Evolutionary conservation across 805 yeast genomes (phyloP).

Genomic region (Yarrowia porcina): DNA sequence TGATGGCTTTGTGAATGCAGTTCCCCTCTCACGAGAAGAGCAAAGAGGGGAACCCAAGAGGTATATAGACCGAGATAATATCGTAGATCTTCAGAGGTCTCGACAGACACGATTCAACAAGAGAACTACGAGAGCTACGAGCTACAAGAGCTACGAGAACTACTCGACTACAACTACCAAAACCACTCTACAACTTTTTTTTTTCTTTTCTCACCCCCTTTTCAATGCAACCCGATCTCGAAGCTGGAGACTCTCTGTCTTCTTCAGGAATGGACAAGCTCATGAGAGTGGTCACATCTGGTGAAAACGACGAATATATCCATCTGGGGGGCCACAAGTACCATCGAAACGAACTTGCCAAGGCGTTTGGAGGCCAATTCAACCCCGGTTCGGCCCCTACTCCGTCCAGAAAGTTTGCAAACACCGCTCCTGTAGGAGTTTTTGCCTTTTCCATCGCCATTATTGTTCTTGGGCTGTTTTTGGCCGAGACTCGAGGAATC

Average conservation of each 20-base stretch:
- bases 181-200: too few species aligned
- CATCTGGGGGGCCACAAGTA: conserved; percentile 66
- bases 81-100: too few species aligned
- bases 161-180: too few species aligned
- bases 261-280: neutral
- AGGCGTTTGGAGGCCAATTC: conserved; percentile 47
- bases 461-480: conserved; percentile 53
- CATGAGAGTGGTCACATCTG: conserved; percentile 38
- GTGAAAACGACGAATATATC: conserved; percentile 57
- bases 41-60: too few species aligned
- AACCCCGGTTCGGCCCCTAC: conserved; percentile 27
- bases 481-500: conserved; percentile 57
- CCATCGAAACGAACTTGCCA: conserved; percentile 52
- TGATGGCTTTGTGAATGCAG: neutral
- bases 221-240: conserved; percentile 5
- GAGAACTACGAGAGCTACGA: too few species aligned
- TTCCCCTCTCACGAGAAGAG: too few species aligned
- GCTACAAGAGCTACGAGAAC: too few species aligned
- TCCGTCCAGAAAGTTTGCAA: conserved; percentile 52
- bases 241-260: conserved; percentile 6
- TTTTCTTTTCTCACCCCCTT: too few species aligned
- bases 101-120: too few species aligned
- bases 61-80: too few species aligned
- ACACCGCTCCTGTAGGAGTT: conserved; percentile 61
- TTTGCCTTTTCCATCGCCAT: conserved; percentile 59